Evolutionary conservation across 2,329 filamentous ascomycete species (phyloP).

Genomic region (Septoria petroselini): DNA sequence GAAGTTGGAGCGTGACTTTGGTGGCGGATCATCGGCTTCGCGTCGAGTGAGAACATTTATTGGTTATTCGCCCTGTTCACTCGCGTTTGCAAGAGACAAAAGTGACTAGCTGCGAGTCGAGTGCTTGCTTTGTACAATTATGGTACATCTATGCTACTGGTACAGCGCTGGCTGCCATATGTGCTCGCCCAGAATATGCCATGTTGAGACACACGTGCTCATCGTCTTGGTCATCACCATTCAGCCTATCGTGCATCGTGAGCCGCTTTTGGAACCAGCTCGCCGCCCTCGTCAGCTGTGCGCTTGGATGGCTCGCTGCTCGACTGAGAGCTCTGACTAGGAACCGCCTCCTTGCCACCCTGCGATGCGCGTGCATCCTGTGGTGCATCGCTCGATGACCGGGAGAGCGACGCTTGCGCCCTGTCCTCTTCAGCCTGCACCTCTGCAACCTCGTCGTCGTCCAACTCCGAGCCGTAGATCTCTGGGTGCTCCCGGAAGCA

Average conservation of each 20-base stretch:
- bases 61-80: too few species aligned
- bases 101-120: conserved; percentile 7
- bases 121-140: conserved; percentile 13
- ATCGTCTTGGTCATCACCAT: neutral
- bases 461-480: conserved; percentile 83
- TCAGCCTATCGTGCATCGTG: conserved; percentile 15
- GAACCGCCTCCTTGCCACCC: neutral
- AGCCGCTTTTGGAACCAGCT: conserved; percentile 14
- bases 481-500: conserved; percentile 94
- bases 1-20: too few species aligned
- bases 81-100: neutral
- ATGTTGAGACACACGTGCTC: neutral
- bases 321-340: neutral
- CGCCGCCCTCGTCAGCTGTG: conserved; percentile 10
- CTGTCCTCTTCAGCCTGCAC: conserved; percentile 26
- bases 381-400: conserved; percentile 10
- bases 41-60: too few species aligned
- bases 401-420: conserved; percentile 12
- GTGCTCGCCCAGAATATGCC: neutral
- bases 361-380: neutral
- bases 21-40: too few species aligned
- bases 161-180: conserved; percentile 4
- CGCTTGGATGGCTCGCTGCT: conserved; percentile 3
- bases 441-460: conserved; percentile 64
- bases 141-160: conserved; percentile 17